Evolutionary conservation across 352 stramenopile genomes (phyloP).

Genomic region (Phytophthora citrophthora): DNA sequence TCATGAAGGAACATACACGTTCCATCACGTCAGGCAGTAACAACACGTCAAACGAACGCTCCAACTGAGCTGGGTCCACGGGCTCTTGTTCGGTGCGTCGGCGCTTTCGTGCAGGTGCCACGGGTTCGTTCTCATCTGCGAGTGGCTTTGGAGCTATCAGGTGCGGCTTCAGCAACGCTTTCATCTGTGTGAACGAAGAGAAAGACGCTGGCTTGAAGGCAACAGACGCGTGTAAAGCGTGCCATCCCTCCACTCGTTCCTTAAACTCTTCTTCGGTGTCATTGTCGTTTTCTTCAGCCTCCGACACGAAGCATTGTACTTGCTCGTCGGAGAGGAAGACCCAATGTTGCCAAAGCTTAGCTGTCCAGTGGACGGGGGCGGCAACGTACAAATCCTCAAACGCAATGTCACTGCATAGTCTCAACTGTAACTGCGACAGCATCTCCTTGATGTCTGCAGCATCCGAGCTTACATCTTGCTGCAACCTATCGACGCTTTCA

Average conservation of each 20-base stretch:
- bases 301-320: constrained; percentile 42
- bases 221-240: constrained; percentile 4
- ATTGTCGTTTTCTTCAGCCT: constrained; percentile 29
- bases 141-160: constrained; percentile 22
- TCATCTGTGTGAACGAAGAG: constrained; percentile 32
- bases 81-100: constrained; percentile 8
- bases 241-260: constrained; percentile 14
- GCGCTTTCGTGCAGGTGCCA: constrained; percentile 18
- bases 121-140: constrained; percentile 14
- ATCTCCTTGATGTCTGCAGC: constrained; percentile 11
- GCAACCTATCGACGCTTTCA: constrained; percentile 29
- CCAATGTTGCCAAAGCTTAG: constrained; percentile 56
- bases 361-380: constrained; percentile 64
- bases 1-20: constrained; percentile 73
- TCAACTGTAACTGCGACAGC: constrained; percentile 43
- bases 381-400: constrained; percentile 53
- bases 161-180: constrained; percentile 35
- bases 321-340: constrained; percentile 51
- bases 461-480: constrained; percentile 30
- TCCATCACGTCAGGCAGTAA: constrained; percentile 74
- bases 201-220: constrained; percentile 9
- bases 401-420: constrained; percentile 38
- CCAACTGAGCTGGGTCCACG: constrained; percentile 40
- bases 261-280: constrained; percentile 19
- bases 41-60: constrained; percentile 56